Conservation (phyloP, 176 grass and related monocot species). For the Leersia perrieri region DNA sequence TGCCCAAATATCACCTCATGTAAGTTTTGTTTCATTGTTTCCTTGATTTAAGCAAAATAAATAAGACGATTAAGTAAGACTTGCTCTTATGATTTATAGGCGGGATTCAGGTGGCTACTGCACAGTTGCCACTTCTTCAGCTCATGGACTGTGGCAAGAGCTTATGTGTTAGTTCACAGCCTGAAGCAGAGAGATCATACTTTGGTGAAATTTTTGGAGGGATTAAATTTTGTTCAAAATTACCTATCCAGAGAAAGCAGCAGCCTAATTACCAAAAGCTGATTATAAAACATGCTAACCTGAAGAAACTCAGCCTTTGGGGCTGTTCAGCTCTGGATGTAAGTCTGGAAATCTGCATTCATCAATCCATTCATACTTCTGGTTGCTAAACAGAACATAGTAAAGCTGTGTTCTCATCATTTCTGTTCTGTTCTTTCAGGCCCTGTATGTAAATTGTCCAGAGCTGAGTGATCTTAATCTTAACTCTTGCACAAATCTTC, state of each 20-base stretch:
- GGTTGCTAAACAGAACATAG: background rate
- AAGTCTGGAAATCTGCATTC: constrained; percentile 20
- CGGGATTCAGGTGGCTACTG: constrained; percentile 67
- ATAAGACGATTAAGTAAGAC: background rate
- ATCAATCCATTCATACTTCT: background rate
- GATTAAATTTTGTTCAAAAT: constrained; percentile 45
- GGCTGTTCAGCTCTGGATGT: constrained; percentile 78
- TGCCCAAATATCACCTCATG: constrained; percentile 88
- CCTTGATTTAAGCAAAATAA: background rate
- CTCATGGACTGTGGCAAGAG: constrained; percentile 88
- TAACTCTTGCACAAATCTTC: constrained; percentile 76
- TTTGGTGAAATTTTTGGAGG: constrained; percentile 44
- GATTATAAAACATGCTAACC: constrained; percentile 71
- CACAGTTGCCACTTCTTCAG: constrained; percentile 74
- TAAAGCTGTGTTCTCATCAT: background rate
- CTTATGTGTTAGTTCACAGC: constrained; percentile 42
- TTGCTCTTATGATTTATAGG: constrained; percentile 34
- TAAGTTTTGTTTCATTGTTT: constrained; percentile 32
- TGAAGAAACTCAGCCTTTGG: constrained; percentile 90
- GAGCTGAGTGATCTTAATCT: constrained; percentile 94
- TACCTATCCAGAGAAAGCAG: constrained; percentile 21
- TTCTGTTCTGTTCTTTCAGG: constrained; percentile 32
- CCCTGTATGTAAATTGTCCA: constrained; percentile 77
- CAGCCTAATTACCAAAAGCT: constrained; percentile 55
- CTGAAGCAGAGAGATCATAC: constrained; percentile 32